Evolutionary conservation across 2,329 filamentous ascomycete species (phyloP), one percentile per base, ranked within the genome.

Genomic region (Neonectria coccinea): DNA sequence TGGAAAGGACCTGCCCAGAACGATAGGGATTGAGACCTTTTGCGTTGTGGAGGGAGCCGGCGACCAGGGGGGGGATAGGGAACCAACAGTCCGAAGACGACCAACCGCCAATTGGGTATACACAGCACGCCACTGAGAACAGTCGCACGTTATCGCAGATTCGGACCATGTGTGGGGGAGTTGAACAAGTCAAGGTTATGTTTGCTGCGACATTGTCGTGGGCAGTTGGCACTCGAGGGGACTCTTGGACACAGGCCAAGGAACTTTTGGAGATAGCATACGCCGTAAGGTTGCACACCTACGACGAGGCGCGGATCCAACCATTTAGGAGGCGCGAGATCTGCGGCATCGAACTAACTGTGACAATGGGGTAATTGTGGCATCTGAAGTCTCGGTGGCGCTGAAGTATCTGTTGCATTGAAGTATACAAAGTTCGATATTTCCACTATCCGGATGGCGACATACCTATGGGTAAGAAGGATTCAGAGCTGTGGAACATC

Each of bases 251-350:
- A 33, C 10, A 31, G n/a, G n/a, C 10, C 11, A 5, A 51, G 48
- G 48, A 51, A 51, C 48, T 51, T 51, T 51, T 36, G 48, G 48
- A 51, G 48, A 33, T 22, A 33, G 11, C 29, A 33, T 33, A 51
- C 48, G 48, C n/a, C 48, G n/a, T 51, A n/a, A 6, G 18, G 48
- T 33, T 20, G 29, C 22, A 51, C 48, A 33, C 44, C 4, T 27
- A 10, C 18, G 9, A 33, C 25, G n/a, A 18, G 27, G n/a, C 16
- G 25, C 29, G n/a, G 48, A 11, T 8, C n/a, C n/a, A 33, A 10
- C 27, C 16, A 33, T 20, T 33, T n/a, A 33, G n/a, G n/a, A 51
- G 27, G 10, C 29, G n/a, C n/a, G 11, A 12, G 11, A 51, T 50
- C 31, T 48, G 45, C 29, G 14, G 22, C 12, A 29, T 29, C 6